phyloP scores from a whole-genome alignment of 371 early-diverging fungal species.

The Batkoa obscura region DNA sequence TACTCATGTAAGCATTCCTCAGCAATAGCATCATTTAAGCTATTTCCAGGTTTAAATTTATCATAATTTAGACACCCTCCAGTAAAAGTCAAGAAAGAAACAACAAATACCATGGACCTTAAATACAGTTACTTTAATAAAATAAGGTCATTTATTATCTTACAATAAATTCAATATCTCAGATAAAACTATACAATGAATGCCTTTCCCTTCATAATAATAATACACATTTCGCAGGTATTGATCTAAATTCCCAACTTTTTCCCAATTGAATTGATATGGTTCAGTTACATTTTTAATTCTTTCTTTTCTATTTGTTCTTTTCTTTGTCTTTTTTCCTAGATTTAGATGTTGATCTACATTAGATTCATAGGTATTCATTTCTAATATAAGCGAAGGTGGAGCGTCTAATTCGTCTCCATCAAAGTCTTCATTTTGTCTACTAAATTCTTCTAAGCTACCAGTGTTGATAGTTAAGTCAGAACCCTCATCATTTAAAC shows the following conservation, averaged over 20 bases:
- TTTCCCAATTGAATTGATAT: slow-evolving; percentile 2
- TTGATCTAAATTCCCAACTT: not conserved
- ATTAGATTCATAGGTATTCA: no score
- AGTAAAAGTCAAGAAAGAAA: slow-evolving; percentile 69
- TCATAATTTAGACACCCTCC: slow-evolving; percentile 75
- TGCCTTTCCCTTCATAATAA: slow-evolving; percentile 67
- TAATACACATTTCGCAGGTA: slow-evolving; percentile 29
- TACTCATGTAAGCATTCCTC: slow-evolving; percentile 25
- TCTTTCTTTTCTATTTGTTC: no score
- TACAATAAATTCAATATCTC: slow-evolving; percentile 51
- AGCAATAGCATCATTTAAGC: slow-evolving; percentile 42
- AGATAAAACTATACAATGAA: slow-evolving; percentile 48
- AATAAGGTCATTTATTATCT: slow-evolving; percentile 17
- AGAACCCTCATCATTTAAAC: no score
- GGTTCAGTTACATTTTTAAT: no score
- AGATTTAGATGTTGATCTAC: no score
- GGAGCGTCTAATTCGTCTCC: no score
- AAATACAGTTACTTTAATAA: slow-evolving; percentile 3
- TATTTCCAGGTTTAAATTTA: slow-evolving; percentile 37
- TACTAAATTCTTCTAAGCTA: no score
- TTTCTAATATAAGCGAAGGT: no score
- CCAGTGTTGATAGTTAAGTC: no score
- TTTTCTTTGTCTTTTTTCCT: no score
- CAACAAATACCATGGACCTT: slow-evolving; percentile 68
- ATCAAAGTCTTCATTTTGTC: no score